phyloP scores from a whole-genome alignment of 768 basidiomycete genomes.

The Tremella fuciformis region DNA sequence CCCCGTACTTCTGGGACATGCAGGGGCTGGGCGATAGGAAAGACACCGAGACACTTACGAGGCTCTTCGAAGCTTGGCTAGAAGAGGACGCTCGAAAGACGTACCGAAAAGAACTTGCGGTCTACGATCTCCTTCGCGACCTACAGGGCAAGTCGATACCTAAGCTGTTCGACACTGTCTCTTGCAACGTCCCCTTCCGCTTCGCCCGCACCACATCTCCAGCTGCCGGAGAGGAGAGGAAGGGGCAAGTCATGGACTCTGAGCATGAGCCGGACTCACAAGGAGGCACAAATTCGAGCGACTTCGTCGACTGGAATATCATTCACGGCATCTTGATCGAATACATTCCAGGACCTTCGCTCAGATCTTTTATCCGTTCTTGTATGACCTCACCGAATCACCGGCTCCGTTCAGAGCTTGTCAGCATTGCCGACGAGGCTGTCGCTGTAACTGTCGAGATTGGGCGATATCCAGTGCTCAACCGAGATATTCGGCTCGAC shows the following conservation, averaged over 20 bases:
- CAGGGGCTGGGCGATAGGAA: too few relatives aligned
- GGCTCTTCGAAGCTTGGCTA: slow-evolving; percentile 2
- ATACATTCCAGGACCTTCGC: slow-evolving; percentile 9
- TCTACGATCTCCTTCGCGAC: background rate
- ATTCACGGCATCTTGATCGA: slow-evolving; percentile 8
- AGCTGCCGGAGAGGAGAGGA: too few relatives aligned
- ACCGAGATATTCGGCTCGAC: slow-evolving; percentile 1
- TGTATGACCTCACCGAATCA: background rate
- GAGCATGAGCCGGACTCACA: too few relatives aligned
- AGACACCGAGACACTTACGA: too few relatives aligned
- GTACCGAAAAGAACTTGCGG: background rate
- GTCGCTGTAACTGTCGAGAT: background rate
- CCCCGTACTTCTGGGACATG: too few relatives aligned
- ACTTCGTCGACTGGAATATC: too few relatives aligned
- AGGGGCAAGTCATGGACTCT: too few relatives aligned
- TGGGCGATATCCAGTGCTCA: background rate
- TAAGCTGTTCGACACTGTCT: slow-evolving; percentile 4
- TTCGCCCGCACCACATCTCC: too few relatives aligned
- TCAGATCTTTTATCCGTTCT: slow-evolving; percentile 5
- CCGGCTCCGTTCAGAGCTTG: background rate
- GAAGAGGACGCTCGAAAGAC: background rate
- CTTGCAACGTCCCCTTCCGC: background rate
- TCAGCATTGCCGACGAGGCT: background rate
- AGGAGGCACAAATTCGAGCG: too few relatives aligned
- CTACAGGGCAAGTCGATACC: slow-evolving; percentile 8